Evolutionary conservation across 2,329 filamentous ascomycete genomes (phyloP).

Genomic region (Xylaria sp.): DNA sequence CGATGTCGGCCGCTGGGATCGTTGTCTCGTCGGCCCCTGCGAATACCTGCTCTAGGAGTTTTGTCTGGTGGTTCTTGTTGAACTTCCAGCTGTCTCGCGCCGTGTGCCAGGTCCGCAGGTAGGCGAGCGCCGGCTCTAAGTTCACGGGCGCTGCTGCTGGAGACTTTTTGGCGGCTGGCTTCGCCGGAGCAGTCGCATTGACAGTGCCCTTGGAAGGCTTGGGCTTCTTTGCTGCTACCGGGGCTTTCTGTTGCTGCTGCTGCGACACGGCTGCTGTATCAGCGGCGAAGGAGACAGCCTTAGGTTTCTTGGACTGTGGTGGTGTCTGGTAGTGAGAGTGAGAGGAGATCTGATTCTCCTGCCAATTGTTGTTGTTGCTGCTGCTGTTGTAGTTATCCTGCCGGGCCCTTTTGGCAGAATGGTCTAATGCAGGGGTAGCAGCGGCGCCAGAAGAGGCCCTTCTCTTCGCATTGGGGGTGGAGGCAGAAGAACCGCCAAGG

Average conservation of each 20-base stretch:
- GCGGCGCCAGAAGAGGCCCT: slow-evolving; percentile 48
- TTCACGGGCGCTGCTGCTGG: slow-evolving; percentile 53
- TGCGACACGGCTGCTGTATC: slow-evolving; percentile 36
- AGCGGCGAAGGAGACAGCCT: slow-evolving; percentile 58
- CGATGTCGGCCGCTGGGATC: slow-evolving; percentile 76
- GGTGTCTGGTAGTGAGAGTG: slow-evolving; percentile 41
- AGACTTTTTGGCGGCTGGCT: slow-evolving; percentile 42
- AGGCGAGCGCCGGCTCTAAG: slow-evolving; percentile 75
- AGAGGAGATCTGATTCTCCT: slow-evolving; percentile 49
- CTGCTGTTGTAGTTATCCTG: slow-evolving; percentile 42
- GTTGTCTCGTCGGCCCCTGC: slow-evolving; percentile 67
- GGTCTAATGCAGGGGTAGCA: slow-evolving; percentile 47
- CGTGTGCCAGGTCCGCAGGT: slow-evolving; percentile 80
- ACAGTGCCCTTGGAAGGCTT: slow-evolving; percentile 53
- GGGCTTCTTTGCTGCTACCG: slow-evolving; percentile 40
- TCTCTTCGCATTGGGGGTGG: slow-evolving; percentile 47
- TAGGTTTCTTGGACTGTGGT: slow-evolving; percentile 57
- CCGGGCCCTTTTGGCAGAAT: slow-evolving; percentile 48
- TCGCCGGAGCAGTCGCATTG: slow-evolving; percentile 41
- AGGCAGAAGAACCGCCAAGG: slow-evolving; percentile 14
- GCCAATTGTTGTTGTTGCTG: slow-evolving; percentile 18
- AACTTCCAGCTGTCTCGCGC: slow-evolving; percentile 87
- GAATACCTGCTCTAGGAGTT: slow-evolving; percentile 85
- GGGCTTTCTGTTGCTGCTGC: slow-evolving; percentile 27
- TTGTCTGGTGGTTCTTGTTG: slow-evolving; percentile 91